Conservation (phyloP, 371 early-diverging fungal genomes). For the Basidiobolus meristosporus region DNA sequence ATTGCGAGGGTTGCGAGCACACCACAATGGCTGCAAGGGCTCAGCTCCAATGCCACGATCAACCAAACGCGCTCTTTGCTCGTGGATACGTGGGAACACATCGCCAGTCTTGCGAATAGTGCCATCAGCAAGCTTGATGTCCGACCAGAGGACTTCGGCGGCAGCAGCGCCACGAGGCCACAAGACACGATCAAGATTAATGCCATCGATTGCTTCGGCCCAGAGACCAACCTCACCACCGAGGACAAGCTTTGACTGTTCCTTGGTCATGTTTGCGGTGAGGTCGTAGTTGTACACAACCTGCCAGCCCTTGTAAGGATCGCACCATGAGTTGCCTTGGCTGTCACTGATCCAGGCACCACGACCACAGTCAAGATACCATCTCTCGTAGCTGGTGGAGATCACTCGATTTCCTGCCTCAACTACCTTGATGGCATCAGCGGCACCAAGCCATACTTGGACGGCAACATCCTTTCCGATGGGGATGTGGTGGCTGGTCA, state of each 20-base stretch:
- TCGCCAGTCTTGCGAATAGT: conserved; percentile 28
- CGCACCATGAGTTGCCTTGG: conserved; percentile 55
- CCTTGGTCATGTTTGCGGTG: conserved; percentile 5
- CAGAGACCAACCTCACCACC: conserved; percentile 45
- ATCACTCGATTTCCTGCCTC: conserved; percentile 28
- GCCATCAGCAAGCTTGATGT: conserved; percentile 28
- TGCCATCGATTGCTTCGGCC: conserved; percentile 50
- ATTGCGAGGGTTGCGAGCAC: no score
- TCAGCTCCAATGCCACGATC: conserved; percentile 42
- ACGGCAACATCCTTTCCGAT: conserved; percentile 22
- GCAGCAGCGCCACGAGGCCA: conserved; percentile 60
- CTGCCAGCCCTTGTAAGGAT: conserved; percentile 68
- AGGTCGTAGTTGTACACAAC: conserved; percentile 50
- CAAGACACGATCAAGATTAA: conserved; percentile 30
- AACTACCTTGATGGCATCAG: conserved; percentile 14
- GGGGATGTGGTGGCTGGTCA: conserved; percentile 19
- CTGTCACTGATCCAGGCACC: conserved; percentile 20
- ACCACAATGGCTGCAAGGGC: conserved; percentile 51
- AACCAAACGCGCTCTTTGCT: conserved; percentile 48
- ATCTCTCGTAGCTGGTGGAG: conserved; percentile 28
- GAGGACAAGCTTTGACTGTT: conserved; percentile 12
- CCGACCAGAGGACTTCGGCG: conserved; percentile 59
- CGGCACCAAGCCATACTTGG: conserved; percentile 29
- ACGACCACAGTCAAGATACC: conserved; percentile 50
- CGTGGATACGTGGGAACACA: conserved; percentile 44